Percentiles rank a stretch among this genome's conserved stretches.
phyloP scores from a whole-genome alignment of 768 basidiomycete species.

The Auricularia sp. region DNA sequence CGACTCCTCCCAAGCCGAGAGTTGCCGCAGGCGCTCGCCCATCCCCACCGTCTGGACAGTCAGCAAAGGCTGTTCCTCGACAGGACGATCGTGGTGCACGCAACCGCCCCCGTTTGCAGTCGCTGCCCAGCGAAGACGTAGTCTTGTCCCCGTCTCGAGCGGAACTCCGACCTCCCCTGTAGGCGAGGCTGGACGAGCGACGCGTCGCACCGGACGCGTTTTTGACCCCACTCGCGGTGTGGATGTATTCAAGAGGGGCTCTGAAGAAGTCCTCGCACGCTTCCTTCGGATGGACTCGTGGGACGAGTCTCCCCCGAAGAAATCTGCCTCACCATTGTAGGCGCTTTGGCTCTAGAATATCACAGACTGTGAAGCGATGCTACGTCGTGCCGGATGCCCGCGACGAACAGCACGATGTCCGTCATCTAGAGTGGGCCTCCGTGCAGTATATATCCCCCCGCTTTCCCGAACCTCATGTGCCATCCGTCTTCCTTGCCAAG shows the following conservation, averaged over 20 bases:
- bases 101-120: neutral
- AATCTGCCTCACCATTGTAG: neutral
- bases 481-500: neutral
- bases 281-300: conserved; percentile 74
- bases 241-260: conserved; percentile 77
- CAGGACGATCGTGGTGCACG: neutral
- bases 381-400: neutral
- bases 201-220: conserved; percentile 39
- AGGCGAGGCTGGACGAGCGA: conserved; percentile 15
- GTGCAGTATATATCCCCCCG: neutral
- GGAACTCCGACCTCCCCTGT: neutral
- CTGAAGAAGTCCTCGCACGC: conserved; percentile 76
- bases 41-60: neutral
- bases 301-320: conserved; percentile 24
- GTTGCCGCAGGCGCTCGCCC: neutral
- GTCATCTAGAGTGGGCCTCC: neutral
- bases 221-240: conserved; percentile 84
- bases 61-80: neutral
- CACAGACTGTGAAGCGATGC: neutral
- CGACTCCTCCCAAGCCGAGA: neutral
- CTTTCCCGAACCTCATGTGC: neutral
- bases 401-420: neutral
- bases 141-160: neutral
- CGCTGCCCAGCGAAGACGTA: neutral
- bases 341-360: neutral